A percentile compares a stretch with the other conserved stretches of the same genome.
Conservation (phyloP, 78 protist species). For the Salpingoeca rosetta region DNA sequence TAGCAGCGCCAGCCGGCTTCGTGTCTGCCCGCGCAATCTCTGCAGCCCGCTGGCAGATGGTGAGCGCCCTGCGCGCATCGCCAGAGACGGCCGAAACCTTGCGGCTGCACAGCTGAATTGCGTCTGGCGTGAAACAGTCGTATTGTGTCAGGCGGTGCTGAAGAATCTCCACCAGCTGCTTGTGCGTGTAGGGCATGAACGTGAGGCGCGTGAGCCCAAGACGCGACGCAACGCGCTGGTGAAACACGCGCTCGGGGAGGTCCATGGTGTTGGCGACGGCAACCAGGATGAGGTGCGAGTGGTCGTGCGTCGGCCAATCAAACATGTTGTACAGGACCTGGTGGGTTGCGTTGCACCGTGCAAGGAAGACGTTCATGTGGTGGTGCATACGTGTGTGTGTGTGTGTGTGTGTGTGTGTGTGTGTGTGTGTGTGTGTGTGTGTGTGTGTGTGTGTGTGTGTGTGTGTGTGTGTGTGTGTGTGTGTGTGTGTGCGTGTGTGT, state of each 20-base stretch:
- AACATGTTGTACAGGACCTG: slow-evolving; percentile 43
- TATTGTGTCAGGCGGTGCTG: background rate
- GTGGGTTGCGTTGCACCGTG: background rate
- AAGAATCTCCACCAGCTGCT: slow-evolving; percentile 28
- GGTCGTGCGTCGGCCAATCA: slow-evolving; percentile 20
- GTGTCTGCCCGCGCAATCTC: slow-evolving; percentile 7
- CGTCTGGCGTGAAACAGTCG: background rate
- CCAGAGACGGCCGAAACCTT: slow-evolving; percentile 38
- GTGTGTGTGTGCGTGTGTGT: no score
- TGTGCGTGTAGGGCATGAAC: slow-evolving; percentile 13
- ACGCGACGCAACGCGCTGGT: slow-evolving; percentile 6
- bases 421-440: no score
- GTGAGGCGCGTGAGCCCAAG: slow-evolving; percentile 4
- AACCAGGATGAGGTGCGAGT: slow-evolving; percentile 1
- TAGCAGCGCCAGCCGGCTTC: background rate
- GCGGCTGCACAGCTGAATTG: slow-evolving; percentile 13
- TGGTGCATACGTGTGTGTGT: background rate
- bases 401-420: background rate
- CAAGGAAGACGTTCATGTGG: background rate
- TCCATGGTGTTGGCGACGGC: slow-evolving; percentile 57
- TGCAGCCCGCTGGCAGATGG: slow-evolving; percentile 23
- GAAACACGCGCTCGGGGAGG: slow-evolving; percentile 43
- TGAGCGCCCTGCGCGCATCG: slow-evolving; percentile 42
- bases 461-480: no score
- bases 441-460: no score